phyloP scores from a whole-genome alignment of 1,139 yeast species.

The Suhomyces coccinellae region DNA sequence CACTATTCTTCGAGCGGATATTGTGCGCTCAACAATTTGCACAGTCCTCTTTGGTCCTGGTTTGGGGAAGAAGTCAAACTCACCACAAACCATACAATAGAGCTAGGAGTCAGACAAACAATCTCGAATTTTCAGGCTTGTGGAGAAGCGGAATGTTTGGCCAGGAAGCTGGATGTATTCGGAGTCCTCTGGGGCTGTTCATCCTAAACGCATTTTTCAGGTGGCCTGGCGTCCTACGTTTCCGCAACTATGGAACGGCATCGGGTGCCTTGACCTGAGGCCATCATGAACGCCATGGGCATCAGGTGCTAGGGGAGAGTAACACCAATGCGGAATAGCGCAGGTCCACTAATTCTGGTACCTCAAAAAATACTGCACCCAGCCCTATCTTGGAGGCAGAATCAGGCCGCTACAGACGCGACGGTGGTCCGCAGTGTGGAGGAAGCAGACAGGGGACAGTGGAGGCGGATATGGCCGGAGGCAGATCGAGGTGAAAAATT shows the following conservation, averaged over 20 bases:
- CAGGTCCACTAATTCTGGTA: constrained; percentile 1
- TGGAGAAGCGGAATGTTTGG: neutral
- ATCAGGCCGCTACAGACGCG: neutral
- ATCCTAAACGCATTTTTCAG: neutral
- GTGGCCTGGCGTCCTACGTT: neutral
- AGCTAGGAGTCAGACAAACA: neutral
- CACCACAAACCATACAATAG: constrained; percentile 4
- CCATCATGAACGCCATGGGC: neutral
- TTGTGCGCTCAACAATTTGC: neutral
- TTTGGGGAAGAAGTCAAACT: constrained; percentile 3
- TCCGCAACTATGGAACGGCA: neutral
- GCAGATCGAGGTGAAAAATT: neutral
- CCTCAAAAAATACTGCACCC: constrained; percentile 2
- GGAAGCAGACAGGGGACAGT: no score
- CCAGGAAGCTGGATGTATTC: neutral
- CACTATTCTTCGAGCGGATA: neutral
- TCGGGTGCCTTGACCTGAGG: neutral
- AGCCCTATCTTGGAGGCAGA: constrained; percentile 1
- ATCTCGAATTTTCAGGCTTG: neutral
- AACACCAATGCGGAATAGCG: constrained; percentile 2
- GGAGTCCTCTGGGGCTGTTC: no score
- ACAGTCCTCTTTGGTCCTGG: neutral
- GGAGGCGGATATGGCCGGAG: neutral
- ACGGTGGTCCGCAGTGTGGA: no score
- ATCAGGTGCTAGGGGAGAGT: neutral